Evolutionary conservation across 129 eudicot species (phyloP), one percentile per base, ranked within the genome.

Genomic region (Sambucus nigra): DNA sequence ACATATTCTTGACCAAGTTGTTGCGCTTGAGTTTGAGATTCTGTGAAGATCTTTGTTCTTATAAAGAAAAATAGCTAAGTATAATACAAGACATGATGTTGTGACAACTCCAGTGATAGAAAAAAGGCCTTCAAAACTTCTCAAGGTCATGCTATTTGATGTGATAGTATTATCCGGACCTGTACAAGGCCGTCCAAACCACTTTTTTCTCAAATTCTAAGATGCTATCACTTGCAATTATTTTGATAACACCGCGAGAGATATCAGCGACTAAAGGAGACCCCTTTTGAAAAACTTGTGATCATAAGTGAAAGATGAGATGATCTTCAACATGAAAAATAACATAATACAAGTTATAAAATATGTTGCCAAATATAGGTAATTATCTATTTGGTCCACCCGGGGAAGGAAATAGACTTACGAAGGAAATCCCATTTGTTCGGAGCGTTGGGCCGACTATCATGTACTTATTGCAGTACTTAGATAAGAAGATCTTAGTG

Each of bases 21-120:
- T n/a, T n/a, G n/a, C n/a, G n/a, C n/a, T n/a, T n/a, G n/a, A n/a
- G n/a, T n/a, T n/a, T n/a, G n/a, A n/a, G n/a, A n/a, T n/a, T n/a
- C n/a, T n/a, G n/a, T n/a, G n/a, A n/a, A n/a, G n/a, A n/a, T n/a
- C n/a, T n/a, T n/a, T n/a, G n/a, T n/a, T n/a, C n/a, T n/a, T n/a
- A n/a, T 9, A 31, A 31, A 58, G 64, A 41, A 25, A 58, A 6
- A 58, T 0, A 42, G 42, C 9, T 3, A 58, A 42, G 40, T 7
- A 58, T 0, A 42, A 16, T 2, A 19, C 22, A 6, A 58, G 51
- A 52, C 53, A 58, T 0, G 64, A 23, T 17, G 40, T 25, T 2
- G 53, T 58, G n/a, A 58, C 53, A 45, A 51, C 24, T 45, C 64
- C 64, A 10, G 64, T 58, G 53, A 58, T 58, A n/a, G 9, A 51